Evolutionary conservation across 257 asterid species (phyloP).

Genomic region (Pogostemon cablin): DNA sequence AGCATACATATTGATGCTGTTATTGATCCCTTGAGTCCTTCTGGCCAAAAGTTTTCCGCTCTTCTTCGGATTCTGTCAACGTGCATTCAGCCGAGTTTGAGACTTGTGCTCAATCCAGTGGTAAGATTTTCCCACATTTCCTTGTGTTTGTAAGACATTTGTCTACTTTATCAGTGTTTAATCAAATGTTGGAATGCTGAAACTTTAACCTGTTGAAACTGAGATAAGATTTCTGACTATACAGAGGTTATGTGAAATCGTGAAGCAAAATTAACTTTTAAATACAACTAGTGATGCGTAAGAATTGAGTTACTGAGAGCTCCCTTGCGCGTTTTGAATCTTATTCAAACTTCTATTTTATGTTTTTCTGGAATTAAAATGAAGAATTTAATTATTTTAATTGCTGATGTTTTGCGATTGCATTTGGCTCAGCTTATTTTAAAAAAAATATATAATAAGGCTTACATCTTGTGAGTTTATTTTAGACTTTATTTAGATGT

Average conservation of each 20-base stretch:
- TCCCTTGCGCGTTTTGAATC: neutral
- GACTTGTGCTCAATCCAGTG: constrained; percentile 95
- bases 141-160: neutral
- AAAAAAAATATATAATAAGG: too few species aligned
- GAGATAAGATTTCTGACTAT: neutral
- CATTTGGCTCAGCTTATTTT: neutral
- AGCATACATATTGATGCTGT: constrained; percentile 97
- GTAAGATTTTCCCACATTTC: constrained; percentile 45
- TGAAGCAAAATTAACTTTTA: constrained; percentile 14
- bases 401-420: neutral
- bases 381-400: neutral
- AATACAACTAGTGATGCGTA: neutral
- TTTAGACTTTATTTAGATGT: neutral
- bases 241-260: neutral
- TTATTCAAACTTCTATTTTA: neutral
- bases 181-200: constrained; percentile 20
- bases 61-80: constrained; percentile 84
- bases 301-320: neutral
- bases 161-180: neutral
- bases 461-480: neutral
- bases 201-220: constrained; percentile 2
- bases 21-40: constrained; percentile 93
- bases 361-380: neutral
- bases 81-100: constrained; percentile 85
- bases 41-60: constrained; percentile 94